Conservation (phyloP, 805 yeast species). For the Teunomyces gatunensis region DNA sequence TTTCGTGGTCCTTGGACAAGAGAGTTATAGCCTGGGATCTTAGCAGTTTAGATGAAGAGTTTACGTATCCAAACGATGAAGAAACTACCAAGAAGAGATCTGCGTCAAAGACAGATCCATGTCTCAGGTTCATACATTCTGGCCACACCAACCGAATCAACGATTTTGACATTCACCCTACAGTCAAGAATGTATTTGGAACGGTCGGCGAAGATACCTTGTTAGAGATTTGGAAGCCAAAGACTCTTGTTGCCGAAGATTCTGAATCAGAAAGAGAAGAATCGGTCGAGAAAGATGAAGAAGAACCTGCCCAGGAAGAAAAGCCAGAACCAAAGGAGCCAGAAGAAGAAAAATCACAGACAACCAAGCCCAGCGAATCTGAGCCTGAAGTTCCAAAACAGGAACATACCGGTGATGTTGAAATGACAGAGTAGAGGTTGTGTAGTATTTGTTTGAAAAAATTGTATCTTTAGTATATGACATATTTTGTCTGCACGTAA, state of each 20-base stretch:
- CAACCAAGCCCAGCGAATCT: neutral
- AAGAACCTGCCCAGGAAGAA: conserved; percentile 5
- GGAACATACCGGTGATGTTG: neutral
- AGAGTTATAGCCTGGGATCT: conserved; percentile 77
- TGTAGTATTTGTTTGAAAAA: neutral
- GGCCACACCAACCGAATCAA: conserved; percentile 75
- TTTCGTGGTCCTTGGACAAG: conserved; percentile 63
- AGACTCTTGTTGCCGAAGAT: conserved; percentile 42
- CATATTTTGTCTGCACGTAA: conserved; percentile 1
- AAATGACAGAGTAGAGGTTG: conserved; percentile 1
- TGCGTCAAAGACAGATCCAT: conserved; percentile 56
- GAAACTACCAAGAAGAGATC: conserved; percentile 55
- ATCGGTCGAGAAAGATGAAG: conserved; percentile 6
- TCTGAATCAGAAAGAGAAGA: conserved; percentile 30
- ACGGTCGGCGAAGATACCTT: conserved; percentile 75
- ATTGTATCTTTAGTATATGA: neutral
- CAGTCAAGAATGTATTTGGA: conserved; percentile 53
- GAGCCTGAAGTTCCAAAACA: neutral
- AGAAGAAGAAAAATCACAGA: neutral
- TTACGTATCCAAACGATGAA: conserved; percentile 33
- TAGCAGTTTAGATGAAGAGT: conserved; percentile 53
- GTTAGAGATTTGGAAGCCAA: conserved; percentile 74
- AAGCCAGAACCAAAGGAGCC: conserved; percentile 1
- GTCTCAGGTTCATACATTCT: conserved; percentile 76
- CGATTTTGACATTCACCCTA: conserved; percentile 68